A percentile compares a stretch with the other conserved stretches of the same genome.
phyloP scores from a whole-genome alignment of 2,329 filamentous ascomycete species.

The Chrysosporium queenslandicum region DNA sequence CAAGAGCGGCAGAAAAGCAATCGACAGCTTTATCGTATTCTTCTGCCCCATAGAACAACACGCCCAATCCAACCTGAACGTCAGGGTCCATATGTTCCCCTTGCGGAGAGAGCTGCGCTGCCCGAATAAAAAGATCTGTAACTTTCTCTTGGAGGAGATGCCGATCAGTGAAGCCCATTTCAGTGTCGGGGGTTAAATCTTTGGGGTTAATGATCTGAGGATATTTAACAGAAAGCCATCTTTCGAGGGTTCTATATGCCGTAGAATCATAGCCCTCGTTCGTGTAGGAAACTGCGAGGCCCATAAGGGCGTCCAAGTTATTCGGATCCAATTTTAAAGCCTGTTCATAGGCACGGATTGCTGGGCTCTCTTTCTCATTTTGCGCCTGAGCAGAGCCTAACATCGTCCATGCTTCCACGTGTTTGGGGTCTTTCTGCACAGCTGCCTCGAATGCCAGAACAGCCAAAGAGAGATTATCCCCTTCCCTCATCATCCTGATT shows the following conservation, averaged over 20 bases:
- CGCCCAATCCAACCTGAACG: slow-evolving; percentile 91
- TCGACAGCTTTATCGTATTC: slow-evolving; percentile 98
- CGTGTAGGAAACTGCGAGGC: slow-evolving; percentile 89
- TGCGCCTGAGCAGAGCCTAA: slow-evolving; percentile 89
- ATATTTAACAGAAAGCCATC: slow-evolving; percentile 95
- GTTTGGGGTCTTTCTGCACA: slow-evolving; percentile 75
- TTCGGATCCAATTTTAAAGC: slow-evolving; percentile 77
- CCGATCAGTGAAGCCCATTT: slow-evolving; percentile 89
- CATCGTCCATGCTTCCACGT: slow-evolving; percentile 88
- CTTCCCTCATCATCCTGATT: slow-evolving; percentile 81
- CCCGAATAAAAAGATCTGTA: slow-evolving; percentile 80
- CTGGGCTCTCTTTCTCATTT: slow-evolving; percentile 95
- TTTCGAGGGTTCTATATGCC: slow-evolving; percentile 89
- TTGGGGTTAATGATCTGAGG: slow-evolving; percentile 65
- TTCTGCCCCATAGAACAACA: slow-evolving; percentile 94
- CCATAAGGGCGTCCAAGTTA: slow-evolving; percentile 87
- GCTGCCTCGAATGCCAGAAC: slow-evolving; percentile 93
- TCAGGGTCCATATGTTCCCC: slow-evolving; percentile 97
- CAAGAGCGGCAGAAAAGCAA: slow-evolving; percentile 88
- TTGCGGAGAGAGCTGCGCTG: slow-evolving; percentile 80
- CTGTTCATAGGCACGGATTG: slow-evolving; percentile 86
- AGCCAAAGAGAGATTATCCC: slow-evolving; percentile 86
- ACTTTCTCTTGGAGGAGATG: slow-evolving; percentile 82
- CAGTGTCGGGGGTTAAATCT: slow-evolving; percentile 58
- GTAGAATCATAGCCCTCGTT: slow-evolving; percentile 98